Evolutionary conservation across 129 eudicot species (phyloP).

Genomic region (Calendula officinalis): DNA sequence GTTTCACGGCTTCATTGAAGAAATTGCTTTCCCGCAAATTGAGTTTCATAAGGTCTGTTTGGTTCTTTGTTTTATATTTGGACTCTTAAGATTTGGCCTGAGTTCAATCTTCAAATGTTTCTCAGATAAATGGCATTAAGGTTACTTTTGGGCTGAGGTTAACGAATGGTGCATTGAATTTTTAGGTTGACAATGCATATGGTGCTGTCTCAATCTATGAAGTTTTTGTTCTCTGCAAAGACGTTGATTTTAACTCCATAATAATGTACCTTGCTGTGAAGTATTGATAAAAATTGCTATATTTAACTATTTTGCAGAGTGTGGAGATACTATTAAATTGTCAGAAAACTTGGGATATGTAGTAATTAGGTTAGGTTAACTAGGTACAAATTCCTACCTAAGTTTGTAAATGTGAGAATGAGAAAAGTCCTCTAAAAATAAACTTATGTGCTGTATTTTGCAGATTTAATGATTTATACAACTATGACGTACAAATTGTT

Average conservation of each 20-base stretch:
- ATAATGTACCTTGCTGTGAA: constrained; percentile 37
- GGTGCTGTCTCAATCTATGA: constrained; percentile 76
- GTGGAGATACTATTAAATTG: constrained; percentile 6
- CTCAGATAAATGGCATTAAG: constrained; percentile 40
- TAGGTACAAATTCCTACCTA: neutral
- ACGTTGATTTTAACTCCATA: constrained; percentile 51
- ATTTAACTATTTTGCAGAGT: neutral
- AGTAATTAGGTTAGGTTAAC: neutral
- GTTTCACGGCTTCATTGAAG: constrained; percentile 63
- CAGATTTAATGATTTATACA: constrained; percentile 41
- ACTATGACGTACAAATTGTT: no score
- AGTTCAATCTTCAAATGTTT: constrained; percentile 34
- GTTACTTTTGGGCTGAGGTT: constrained; percentile 57
- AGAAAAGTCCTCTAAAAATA: neutral
- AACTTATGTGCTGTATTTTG: neutral
- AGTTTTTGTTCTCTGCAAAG: constrained; percentile 74
- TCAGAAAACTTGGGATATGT: neutral
- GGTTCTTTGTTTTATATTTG: constrained; percentile 37
- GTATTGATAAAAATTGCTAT: constrained; percentile 27
- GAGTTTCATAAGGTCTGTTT: constrained; percentile 76
- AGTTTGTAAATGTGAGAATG: neutral
- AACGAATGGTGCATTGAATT: constrained; percentile 62
- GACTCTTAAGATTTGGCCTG: constrained; percentile 45
- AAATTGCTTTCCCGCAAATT: constrained; percentile 51
- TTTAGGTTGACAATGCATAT: constrained; percentile 84